Evolutionary conservation across 2,329 filamentous ascomycete species (phyloP).

Genomic region (Colletotrichum sp.): DNA sequence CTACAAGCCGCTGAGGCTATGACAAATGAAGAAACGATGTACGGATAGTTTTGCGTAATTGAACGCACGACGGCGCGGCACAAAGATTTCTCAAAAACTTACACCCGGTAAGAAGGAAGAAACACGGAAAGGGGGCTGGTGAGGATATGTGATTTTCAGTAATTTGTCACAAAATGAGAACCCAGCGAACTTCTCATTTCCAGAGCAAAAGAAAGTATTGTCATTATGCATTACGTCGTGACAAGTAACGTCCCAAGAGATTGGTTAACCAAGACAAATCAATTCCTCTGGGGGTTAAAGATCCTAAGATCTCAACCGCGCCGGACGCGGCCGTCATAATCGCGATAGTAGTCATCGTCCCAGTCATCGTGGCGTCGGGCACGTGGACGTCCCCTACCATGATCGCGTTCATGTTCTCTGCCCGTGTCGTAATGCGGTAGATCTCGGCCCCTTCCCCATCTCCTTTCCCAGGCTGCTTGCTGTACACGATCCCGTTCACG

Average conservation of each 20-base stretch:
- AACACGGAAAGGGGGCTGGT: neutral
- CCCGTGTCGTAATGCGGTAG: conserved; percentile 28
- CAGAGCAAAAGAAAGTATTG: neutral
- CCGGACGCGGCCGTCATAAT: neutral
- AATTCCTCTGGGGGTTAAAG: neutral
- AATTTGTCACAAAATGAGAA: neutral
- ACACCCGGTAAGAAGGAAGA: neutral
- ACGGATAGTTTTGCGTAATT: neutral
- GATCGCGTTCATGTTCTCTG: conserved; percentile 13
- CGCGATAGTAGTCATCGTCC: conserved; percentile 21
- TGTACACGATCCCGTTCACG: conserved; percentile 37
- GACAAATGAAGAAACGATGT: neutral
- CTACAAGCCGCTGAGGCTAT: neutral
- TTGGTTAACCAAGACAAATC: neutral
- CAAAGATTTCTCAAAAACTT: neutral
- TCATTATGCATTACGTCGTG: neutral
- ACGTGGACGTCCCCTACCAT: conserved; percentile 24
- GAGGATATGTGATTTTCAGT: neutral
- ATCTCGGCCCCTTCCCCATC: conserved; percentile 32
- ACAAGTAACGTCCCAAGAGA: neutral
- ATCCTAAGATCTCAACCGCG: conserved; percentile 16
- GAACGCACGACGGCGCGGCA: neutral
- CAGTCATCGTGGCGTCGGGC: conserved; percentile 26
- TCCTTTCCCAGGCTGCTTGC: conserved; percentile 36
- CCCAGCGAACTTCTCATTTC: neutral